Percentiles rank a stretch among this genome's conserved stretches.
Evolutionary conservation across 2,329 filamentous ascomycete genomes (phyloP).

Genomic region (Eutypa lata): DNA sequence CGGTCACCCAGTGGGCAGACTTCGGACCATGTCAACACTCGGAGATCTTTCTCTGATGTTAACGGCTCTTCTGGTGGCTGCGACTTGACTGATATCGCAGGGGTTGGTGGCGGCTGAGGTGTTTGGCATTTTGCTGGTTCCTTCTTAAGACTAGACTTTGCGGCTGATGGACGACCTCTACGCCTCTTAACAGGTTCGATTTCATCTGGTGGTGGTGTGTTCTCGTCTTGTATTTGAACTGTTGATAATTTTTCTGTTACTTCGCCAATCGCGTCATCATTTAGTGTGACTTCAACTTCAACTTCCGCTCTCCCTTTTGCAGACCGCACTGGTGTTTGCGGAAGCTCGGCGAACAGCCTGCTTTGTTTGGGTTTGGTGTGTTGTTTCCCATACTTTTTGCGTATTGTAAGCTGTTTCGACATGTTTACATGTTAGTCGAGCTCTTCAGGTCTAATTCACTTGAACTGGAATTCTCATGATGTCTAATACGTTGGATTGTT

Average conservation of each 20-base stretch:
- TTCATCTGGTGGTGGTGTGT: slow-evolving; percentile 6
- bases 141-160: slow-evolving; percentile 9
- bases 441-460: background rate
- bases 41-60: slow-evolving; percentile 28
- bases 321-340: slow-evolving; percentile 44
- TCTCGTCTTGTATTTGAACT: slow-evolving; percentile 24
- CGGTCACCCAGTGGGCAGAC: slow-evolving; percentile 50
- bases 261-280: slow-evolving; percentile 25
- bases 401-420: slow-evolving; percentile 40
- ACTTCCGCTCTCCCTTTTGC: slow-evolving; percentile 11
- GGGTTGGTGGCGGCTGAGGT: slow-evolving; percentile 7
- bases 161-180: slow-evolving; percentile 14
- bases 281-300: slow-evolving; percentile 7
- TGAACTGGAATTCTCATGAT: background rate
- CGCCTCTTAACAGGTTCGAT: slow-evolving; percentile 13
- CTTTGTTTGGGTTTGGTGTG: slow-evolving; percentile 44
- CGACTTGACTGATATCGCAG: slow-evolving; percentile 7
- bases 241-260: slow-evolving; percentile 31
- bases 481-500: background rate
- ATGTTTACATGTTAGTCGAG: slow-evolving; percentile 30
- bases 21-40: slow-evolving; percentile 53
- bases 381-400: slow-evolving; percentile 52
- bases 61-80: slow-evolving; percentile 10
- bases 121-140: slow-evolving; percentile 9
- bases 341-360: slow-evolving; percentile 49